A percentile compares a stretch with the other conserved stretches of the same genome.
These are phyloP conservation scores for Calonectria pteridis DNA, from an alignment of 2,329 filamentous ascomycete genomes.

Conservation along the genomic window DNA sequence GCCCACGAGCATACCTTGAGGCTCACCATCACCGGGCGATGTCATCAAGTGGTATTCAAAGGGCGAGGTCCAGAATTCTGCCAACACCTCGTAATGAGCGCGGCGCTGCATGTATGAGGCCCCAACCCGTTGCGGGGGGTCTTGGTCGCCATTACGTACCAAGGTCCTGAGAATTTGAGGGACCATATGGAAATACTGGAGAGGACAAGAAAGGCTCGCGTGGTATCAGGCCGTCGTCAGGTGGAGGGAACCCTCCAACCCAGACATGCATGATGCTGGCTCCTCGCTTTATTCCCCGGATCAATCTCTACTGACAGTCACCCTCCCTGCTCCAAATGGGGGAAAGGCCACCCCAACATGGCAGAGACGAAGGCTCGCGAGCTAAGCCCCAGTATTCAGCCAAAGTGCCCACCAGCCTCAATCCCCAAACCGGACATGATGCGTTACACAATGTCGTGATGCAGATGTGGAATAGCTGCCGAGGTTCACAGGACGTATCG, in stretches of 20 bases:
- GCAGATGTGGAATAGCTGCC: background rate
- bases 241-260: background rate
- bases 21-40: constrained; percentile 8
- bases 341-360: background rate
- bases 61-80: constrained; percentile 11
- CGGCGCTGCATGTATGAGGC: constrained; percentile 14
- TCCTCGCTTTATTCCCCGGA: constrained; percentile 5
- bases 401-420: constrained; percentile 6
- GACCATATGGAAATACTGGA: background rate
- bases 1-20: background rate
- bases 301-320: background rate
- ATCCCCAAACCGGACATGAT: constrained; percentile 14
- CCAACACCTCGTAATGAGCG: constrained; percentile 24
- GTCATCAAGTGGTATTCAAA: constrained; percentile 6
- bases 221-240: background rate
- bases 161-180: background rate
- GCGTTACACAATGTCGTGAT: constrained; percentile 3
- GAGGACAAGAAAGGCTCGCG: constrained; percentile 1
- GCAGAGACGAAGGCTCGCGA: background rate
- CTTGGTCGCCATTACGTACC: constrained; percentile 13
- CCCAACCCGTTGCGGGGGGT: background rate
- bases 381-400: background rate
- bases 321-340: background rate
- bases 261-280: constrained; percentile 10
- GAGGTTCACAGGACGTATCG: background rate